These are phyloP conservation scores for Vitis hybrid DNA, from an alignment of 177 flowering plant genomes.

Conservation along the genomic window DNA sequence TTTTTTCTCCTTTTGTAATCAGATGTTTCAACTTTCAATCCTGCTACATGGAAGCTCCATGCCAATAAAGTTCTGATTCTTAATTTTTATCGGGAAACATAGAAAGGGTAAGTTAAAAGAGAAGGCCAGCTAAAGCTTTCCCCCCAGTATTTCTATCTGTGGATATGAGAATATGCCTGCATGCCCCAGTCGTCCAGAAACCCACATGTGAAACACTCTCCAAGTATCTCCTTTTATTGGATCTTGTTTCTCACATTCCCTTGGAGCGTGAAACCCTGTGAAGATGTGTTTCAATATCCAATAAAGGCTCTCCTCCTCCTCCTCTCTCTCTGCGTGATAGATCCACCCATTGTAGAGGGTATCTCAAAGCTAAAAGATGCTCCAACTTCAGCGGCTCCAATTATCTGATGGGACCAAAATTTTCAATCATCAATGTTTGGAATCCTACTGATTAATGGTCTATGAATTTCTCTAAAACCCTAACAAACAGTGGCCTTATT, in stretches of 20 bases:
- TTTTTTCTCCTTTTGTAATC: neutral
- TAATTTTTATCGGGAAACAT: conserved; percentile 6
- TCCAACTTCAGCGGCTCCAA: conserved; percentile 11
- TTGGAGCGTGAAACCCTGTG: neutral
- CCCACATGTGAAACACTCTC: too few species aligned
- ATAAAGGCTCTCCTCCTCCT: too few species aligned
- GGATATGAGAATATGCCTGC: neutral
- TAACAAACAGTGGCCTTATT: too few species aligned
- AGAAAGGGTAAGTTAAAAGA: neutral
- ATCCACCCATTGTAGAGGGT: neutral
- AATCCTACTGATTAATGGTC: too few species aligned
- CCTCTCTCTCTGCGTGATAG: neutral
- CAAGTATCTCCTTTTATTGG: neutral
- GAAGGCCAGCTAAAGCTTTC: neutral
- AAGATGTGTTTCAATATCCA: neutral
- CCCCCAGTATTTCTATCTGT: neutral
- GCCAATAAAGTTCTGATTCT: neutral
- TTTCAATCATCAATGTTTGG: neutral
- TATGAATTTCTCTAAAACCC: too few species aligned
- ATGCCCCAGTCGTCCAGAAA: too few species aligned
- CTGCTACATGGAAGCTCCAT: neutral
- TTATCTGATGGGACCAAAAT: conserved; percentile 8
- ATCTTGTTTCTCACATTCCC: neutral
- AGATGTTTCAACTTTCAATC: neutral
- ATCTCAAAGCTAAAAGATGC: conserved; percentile 10